Base-by-base conservation (phyloP, 139 green algal genomes). In the Microglena sp. region DNA sequence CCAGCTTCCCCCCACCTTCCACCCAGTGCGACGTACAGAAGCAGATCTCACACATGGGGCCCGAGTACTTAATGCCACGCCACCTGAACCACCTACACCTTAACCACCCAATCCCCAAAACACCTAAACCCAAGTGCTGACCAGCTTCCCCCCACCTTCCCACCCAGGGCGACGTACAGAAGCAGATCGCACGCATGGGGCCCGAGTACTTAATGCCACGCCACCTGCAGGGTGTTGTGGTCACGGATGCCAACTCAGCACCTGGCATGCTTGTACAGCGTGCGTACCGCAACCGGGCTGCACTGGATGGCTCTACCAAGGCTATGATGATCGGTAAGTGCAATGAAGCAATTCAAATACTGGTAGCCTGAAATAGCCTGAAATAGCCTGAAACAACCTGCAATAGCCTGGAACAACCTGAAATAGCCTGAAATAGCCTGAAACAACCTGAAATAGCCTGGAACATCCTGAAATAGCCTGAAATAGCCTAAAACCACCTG, bases 251-350 rank as follows among this genome's bases (percentile, higher is more conserved):
- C 40, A 66, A 65, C 30, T 56, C 66, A 30, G 66, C 36, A 1
- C 66, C 66, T 15, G 66, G 66, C 40, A 72, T 72, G 66, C 66
- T 72, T 1, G 66, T 72, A 24, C 66, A 72, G 44, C 66, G 66
- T 21, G 66, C 66, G 11, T 72, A 63, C 56, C 33, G 54, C 2
- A 31, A 61, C 3, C 56, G 66, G 22, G 66, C 66, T 1, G 55
- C 29, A 31, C 34, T 64, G 43, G 40, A 71, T 35, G 53, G 53
- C 28, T 59, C 45, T 36, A 55, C 64, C 21, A 71, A 64, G 34
- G 65, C 65, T 2, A 50, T n/a, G 5, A 71, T 33, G 28, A 21
- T 71, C 11, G 65, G 65, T 8, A 43, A 66, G 60, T n/a, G n/a
- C n/a, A n/a, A n/a, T n/a, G n/a, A n/a, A n/a, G n/a, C n/a, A n/a